These are phyloP conservation scores for Colletotrichum melonis DNA, from an alignment of 2,329 filamentous ascomycete genomes.

Conservation along the genomic window DNA sequence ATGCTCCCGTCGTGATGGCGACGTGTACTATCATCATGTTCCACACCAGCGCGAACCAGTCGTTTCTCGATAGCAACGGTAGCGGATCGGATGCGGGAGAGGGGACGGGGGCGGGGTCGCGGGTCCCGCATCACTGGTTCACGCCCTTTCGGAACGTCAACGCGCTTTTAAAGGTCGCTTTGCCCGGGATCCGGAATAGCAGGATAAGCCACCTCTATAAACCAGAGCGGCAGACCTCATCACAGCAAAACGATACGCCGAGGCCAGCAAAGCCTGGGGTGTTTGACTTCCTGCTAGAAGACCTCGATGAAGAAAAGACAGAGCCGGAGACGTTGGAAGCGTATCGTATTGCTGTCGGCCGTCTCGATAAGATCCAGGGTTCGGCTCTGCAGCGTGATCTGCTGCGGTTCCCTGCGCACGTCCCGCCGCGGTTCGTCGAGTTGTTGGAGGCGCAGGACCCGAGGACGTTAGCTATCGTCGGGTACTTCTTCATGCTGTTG, in stretches of 20 bases:
- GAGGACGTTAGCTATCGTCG: neutral
- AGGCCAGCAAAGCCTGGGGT: too few relatives aligned
- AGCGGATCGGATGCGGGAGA: too few relatives aligned
- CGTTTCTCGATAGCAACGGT: neutral
- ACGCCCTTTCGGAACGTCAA: neutral
- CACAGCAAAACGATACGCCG: neutral
- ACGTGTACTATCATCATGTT: neutral
- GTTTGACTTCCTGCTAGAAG: neutral
- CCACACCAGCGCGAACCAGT: neutral
- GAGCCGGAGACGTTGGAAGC: neutral
- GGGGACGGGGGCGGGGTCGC: neutral
- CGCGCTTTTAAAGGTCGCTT: neutral
- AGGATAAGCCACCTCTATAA: neutral
- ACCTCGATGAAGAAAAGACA: neutral
- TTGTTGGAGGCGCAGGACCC: neutral
- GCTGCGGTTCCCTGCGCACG: neutral
- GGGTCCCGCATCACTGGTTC: neutral
- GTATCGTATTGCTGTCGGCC: neutral
- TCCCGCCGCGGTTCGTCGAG: neutral
- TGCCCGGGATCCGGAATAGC: neutral
- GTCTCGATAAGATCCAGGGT: neutral
- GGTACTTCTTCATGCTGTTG: neutral
- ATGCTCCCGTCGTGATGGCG: neutral
- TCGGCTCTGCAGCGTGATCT: neutral
- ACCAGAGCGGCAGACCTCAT: neutral